Conservation (phyloP, 2,329 filamentous ascomycete genomes). For the Fusarium nanum region DNA sequence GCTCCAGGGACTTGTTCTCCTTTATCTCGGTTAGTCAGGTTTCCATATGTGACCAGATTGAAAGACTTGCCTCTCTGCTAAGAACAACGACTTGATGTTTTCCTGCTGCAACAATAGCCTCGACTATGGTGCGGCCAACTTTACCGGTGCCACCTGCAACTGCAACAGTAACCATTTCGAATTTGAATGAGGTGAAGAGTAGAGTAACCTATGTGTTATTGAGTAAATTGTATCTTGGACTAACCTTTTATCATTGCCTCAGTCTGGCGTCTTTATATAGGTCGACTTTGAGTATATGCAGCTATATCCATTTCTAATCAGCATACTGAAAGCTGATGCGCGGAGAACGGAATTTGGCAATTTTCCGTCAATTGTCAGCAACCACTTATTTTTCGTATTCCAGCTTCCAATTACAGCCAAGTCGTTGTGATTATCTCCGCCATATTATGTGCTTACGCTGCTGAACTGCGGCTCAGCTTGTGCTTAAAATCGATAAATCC, state of each 20-base stretch:
- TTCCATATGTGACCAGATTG: fast-evolving
- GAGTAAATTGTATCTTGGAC: fast-evolving
- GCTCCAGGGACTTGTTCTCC: background rate
- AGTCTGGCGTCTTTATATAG: background rate
- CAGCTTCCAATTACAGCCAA: background rate
- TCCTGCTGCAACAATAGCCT: background rate
- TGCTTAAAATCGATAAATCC: background rate
- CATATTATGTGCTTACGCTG: background rate
- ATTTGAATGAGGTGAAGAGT: background rate
- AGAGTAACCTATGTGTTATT: background rate
- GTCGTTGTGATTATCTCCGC: background rate
- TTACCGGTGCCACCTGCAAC: slow-evolving; percentile 23
- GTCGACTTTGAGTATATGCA: background rate
- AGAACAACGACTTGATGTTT: slow-evolving; percentile 8
- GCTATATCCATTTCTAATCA: background rate
- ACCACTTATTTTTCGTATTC: background rate
- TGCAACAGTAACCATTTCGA: slow-evolving; percentile 11
- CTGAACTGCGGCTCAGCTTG: background rate
- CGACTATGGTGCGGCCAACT: slow-evolving; percentile 3
- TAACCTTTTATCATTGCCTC: fast-evolving
- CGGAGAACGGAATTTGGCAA: background rate
- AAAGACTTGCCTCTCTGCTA: background rate
- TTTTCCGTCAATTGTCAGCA: slow-evolving; percentile 15
- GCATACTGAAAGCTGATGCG: background rate
- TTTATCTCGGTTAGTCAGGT: fast-evolving